phyloP scores from a whole-genome alignment of 352 stramenopile species.

The Pythium sukuiense region DNA sequence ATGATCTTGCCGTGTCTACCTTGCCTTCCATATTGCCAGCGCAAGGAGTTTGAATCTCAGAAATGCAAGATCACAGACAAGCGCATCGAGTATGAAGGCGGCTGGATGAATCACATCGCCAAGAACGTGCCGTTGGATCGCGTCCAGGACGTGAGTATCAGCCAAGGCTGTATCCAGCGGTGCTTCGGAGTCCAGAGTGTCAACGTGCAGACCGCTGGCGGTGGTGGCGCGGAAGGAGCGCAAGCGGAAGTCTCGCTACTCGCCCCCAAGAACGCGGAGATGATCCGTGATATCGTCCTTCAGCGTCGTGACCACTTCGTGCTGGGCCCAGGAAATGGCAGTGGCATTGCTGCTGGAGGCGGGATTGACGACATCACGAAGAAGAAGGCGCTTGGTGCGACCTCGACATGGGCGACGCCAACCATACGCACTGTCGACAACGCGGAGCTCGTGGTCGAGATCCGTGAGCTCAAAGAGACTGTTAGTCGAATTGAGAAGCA shows the following conservation, averaged over 20 bases:
- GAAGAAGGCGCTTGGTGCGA: not conserved
- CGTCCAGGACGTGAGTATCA: conserved; percentile 25
- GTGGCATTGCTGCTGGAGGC: conserved; percentile 12
- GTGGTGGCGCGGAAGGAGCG: not conserved
- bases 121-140: conserved; percentile 26
- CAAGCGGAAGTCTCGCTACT: conserved; percentile 10
- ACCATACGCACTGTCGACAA: not conserved
- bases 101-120: conserved; percentile 22
- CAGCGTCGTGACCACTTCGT: conserved; percentile 23
- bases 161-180: conserved; percentile 23
- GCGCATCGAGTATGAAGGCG: conserved; percentile 24
- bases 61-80: conserved; percentile 23
- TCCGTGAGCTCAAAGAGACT: conserved; percentile 23
- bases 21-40: conserved; percentile 17
- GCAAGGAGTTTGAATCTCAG: conserved; percentile 21
- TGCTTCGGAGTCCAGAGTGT: conserved; percentile 19
- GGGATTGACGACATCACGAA: conserved; percentile 16
- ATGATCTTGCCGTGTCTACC: conserved; percentile 15
- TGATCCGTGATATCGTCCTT: conserved; percentile 24
- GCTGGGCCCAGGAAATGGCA: conserved; percentile 1
- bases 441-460: conserved; percentile 5
- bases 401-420: not conserved
- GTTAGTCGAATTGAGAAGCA: conserved; percentile 19
- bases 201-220: conserved; percentile 16
- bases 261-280: conserved; percentile 23